phyloP scores from a whole-genome alignment of 805 yeast genomes.

The Cyberlindnera suaveolens region DNA sequence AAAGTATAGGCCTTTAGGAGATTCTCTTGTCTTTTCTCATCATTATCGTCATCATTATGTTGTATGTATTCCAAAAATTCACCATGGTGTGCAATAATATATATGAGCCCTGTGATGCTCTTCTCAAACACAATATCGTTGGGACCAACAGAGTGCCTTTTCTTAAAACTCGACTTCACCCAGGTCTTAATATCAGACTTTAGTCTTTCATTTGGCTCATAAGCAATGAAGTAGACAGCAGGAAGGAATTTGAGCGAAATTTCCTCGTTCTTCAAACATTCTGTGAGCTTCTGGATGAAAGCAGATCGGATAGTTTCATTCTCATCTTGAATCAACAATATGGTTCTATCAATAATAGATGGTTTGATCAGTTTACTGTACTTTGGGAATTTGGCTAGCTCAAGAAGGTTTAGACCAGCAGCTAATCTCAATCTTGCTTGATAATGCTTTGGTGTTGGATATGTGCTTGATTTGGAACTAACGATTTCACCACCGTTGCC shows the following conservation, averaged over 20 bases:
- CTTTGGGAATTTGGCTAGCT: slow-evolving; percentile 50
- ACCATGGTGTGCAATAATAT: slow-evolving; percentile 68
- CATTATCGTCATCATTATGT: slow-evolving; percentile 18
- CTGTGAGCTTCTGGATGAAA: slow-evolving; percentile 46
- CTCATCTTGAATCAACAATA: slow-evolving; percentile 63
- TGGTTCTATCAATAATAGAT: slow-evolving; percentile 42
- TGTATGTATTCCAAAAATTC: slow-evolving; percentile 45
- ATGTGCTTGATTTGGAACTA: slow-evolving; percentile 31
- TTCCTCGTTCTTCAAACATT: slow-evolving; percentile 40
- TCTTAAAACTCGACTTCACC: slow-evolving; percentile 54
- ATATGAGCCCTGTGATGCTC: slow-evolving; percentile 59
- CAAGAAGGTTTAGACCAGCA: slow-evolving; percentile 62
- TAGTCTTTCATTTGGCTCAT: slow-evolving; percentile 57
- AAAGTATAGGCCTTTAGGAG: slow-evolving; percentile 41
- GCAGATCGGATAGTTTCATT: slow-evolving; percentile 46
- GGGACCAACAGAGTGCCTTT: slow-evolving; percentile 24
- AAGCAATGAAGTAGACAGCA: slow-evolving; percentile 65
- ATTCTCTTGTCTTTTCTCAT: slow-evolving; percentile 5
- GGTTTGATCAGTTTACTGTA: slow-evolving; percentile 50
- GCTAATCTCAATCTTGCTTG: slow-evolving; percentile 57
- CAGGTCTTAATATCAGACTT: slow-evolving; percentile 55
- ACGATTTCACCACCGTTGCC: slow-evolving; percentile 77
- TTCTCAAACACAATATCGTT: slow-evolving; percentile 55
- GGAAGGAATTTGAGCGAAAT: slow-evolving; percentile 65
- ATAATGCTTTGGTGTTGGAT: slow-evolving; percentile 57